Percentiles rank a stretch among this genome's conserved stretches.
phyloP scores from a whole-genome alignment of 2,329 filamentous ascomycete genomes.

The Simplicillium aogashimaense region DNA sequence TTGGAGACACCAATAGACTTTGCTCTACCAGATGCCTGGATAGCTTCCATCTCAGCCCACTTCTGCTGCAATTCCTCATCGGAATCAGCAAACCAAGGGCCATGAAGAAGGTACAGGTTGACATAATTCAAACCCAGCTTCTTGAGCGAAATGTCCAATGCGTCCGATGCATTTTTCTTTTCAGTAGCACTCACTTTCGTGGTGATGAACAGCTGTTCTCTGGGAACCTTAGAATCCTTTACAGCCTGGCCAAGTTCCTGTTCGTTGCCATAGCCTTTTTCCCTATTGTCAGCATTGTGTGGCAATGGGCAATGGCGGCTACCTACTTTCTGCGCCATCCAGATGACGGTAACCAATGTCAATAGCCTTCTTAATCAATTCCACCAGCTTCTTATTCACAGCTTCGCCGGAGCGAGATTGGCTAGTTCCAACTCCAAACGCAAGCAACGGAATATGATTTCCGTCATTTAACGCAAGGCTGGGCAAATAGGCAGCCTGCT shows the following conservation, averaged over 20 bases:
- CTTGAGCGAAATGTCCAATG: constrained; percentile 49
- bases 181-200: constrained; percentile 41
- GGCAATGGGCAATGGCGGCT: not conserved
- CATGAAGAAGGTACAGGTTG: constrained; percentile 59
- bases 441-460: constrained; percentile 61
- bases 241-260: constrained; percentile 63
- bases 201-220: constrained; percentile 59
- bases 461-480: constrained; percentile 64
- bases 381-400: constrained; percentile 43
- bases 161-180: constrained; percentile 32
- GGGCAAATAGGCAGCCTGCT: constrained; percentile 36
- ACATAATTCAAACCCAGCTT: constrained; percentile 62
- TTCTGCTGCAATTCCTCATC: constrained; percentile 44
- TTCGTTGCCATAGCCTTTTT: constrained; percentile 53
- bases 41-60: constrained; percentile 53
- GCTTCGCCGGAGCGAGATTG: constrained; percentile 28
- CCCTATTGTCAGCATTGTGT: not conserved
- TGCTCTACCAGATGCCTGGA: constrained; percentile 56
- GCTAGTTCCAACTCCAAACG: constrained; percentile 64
- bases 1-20: constrained; percentile 72
- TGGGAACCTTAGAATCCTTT: constrained; percentile 52
- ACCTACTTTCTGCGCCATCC: constrained; percentile 60
- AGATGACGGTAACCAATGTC: constrained; percentile 62
- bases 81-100: constrained; percentile 40
- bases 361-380: constrained; percentile 50